Evolutionary conservation across 1,284 basidiomycete genomes (phyloP), one percentile per base, ranked within the genome.

Genomic region (Salmacisia buchloeana): DNA sequence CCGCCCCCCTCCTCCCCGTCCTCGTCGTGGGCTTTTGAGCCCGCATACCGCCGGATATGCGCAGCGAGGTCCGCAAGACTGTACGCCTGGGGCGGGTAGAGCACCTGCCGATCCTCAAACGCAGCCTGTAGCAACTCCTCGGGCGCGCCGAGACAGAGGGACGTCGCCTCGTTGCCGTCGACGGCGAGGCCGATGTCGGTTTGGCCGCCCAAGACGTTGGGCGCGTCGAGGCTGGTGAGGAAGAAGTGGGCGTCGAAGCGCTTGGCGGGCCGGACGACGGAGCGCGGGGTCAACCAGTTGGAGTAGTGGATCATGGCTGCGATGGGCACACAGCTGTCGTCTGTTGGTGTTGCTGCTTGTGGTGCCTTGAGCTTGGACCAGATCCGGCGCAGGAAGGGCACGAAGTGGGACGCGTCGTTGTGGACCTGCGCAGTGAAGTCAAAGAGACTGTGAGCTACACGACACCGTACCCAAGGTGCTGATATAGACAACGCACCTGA

Each of bases 211-310:
- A 75, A 66, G 2, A 67, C 68, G 27, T 75, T 69, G 2, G 62
- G 59, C 2, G 41, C 59, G 39, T 76, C 74, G 38, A 76, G 67
- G 0, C 68, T 60, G 12, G 74, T 76, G 56, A 76, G 61, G 62
- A 75, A 74, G 38, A 76, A 76, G 61, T 75, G 74, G 3, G 74
- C 70, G 41, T 75, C 72, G 66, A 76, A 76, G 18, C 74, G 68
- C 41, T 76, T 76, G 2, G 70, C 73, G 0, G 74, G 74, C 2
- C 74, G 63, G 4, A 75, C 69, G 31, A 76, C 68, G 35, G 69
- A 58, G n/a, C 69, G 56, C 0, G 74, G 74, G 3, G 74, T 76
- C 61, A 76, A 69, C 74, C 74, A 76, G 64, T 74, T 70, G 23
- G 70, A 70, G 56, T 74, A 64, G 60, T 75, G 71, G 0, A 62